A percentile compares a stretch with the other conserved stretches of the same genome.
Conservation (phyloP, 2,329 filamentous ascomycete species). For the Fusarium dimerum region DNA sequence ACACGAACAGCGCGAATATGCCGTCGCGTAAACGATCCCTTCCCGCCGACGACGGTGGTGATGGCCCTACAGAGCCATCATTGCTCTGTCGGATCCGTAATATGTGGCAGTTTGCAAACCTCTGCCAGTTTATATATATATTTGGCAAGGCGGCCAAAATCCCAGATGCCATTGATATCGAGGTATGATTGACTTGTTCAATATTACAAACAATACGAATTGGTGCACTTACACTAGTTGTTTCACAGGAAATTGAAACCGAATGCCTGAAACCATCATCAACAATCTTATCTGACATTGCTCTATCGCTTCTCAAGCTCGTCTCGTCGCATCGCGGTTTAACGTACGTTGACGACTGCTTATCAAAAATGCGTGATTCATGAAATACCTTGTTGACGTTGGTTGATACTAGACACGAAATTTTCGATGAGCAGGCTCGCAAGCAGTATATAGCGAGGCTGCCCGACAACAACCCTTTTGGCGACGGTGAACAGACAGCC, state of each 20-base stretch:
- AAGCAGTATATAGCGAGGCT: conserved; percentile 86
- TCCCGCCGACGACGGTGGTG: conserved; percentile 18
- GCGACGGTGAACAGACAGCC: conserved; percentile 68
- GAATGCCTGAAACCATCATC: conserved; percentile 85
- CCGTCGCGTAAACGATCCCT: conserved; percentile 29
- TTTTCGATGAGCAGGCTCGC: conserved; percentile 91
- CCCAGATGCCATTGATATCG: conserved; percentile 83
- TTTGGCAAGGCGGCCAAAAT: conserved; percentile 91
- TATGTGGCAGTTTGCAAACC: conserved; percentile 93
- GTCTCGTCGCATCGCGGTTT: conserved; percentile 91
- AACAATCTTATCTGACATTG: conserved; percentile 75
- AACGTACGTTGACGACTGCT: conserved; percentile 61
- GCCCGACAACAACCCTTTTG: conserved; percentile 81
- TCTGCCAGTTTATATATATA: conserved; percentile 90
- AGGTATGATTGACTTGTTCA: conserved; percentile 56
- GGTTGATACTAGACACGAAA: conserved; percentile 62
- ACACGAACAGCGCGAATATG: conserved; percentile 20
- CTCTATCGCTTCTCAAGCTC: conserved; percentile 84
- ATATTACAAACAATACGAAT: not conserved
- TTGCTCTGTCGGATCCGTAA: conserved; percentile 70
- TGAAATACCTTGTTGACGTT: conserved; percentile 10
- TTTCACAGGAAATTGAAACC: conserved; percentile 74
- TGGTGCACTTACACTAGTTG: conserved; percentile 1
- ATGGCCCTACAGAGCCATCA: conserved; percentile 16
- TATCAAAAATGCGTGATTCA: not conserved